Conservation (phyloP, 345 rosid genomes). For the Salix arbutifolia region DNA sequence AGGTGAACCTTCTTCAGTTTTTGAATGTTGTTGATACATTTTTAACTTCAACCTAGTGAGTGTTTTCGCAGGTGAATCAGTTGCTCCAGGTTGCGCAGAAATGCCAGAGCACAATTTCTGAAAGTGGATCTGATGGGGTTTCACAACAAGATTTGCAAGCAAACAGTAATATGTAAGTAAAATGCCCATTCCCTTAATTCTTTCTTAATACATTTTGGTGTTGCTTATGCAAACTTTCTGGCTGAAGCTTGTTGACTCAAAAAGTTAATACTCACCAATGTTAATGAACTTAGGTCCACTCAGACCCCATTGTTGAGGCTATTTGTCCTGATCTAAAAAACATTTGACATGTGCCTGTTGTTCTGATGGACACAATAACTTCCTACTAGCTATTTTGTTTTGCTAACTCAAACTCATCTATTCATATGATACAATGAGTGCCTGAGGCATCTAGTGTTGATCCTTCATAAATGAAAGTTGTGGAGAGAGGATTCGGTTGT, state of each 20-base stretch:
- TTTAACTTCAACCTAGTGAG: background rate
- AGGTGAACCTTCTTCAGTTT: background rate
- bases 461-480: background rate
- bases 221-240: background rate
- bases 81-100: slow-evolving; percentile 90
- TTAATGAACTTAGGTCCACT: background rate
- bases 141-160: slow-evolving; percentile 89
- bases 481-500: background rate
- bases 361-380: background rate
- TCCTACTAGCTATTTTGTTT: background rate
- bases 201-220: background rate
- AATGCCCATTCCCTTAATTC: background rate
- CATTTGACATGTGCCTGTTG: background rate
- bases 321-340: background rate
- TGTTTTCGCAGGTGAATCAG: slow-evolving; percentile 69
- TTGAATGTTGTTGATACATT: background rate
- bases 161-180: slow-evolving; percentile 82
- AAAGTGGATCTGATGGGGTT: slow-evolving; percentile 84
- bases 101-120: slow-evolving; percentile 88
- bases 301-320: background rate
- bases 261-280: background rate
- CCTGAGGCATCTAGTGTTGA: background rate
- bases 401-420: background rate
- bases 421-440: background rate
- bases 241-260: background rate